Conservation (phyloP, 2,329 filamentous ascomycete species). For the Daldinia eschscholtzii region DNA sequence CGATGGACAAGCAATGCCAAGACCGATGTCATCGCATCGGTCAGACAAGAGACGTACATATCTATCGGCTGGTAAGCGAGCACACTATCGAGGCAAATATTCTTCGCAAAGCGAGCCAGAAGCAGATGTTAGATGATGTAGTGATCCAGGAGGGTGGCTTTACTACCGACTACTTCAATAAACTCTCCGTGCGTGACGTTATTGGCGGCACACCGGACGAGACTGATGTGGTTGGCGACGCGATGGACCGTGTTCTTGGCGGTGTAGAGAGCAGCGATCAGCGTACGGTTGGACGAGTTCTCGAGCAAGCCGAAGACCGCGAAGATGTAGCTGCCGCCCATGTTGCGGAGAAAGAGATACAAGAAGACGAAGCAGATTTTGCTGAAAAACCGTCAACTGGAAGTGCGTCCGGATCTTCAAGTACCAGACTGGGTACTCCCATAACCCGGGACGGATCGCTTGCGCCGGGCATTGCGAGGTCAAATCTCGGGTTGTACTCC, state of each 20-base stretch:
- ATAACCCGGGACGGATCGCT: constrained; percentile 54
- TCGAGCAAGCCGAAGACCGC: constrained; percentile 91
- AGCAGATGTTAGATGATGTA: constrained; percentile 96
- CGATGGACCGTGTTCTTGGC: constrained; percentile 88
- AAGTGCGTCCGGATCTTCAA: constrained; percentile 63
- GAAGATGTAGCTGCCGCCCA: constrained; percentile 92
- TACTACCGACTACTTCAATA: constrained; percentile 95
- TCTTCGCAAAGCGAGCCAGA: constrained; percentile 94
- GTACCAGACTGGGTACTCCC: constrained; percentile 65
- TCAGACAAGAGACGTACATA: constrained; percentile 96
- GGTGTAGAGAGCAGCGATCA: constrained; percentile 71
- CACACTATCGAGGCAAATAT: constrained; percentile 99
- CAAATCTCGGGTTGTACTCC: constrained; percentile 56
- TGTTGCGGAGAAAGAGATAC: constrained; percentile 88
- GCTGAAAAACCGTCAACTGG: constrained; percentile 69
- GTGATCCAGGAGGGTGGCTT: constrained; percentile 99
- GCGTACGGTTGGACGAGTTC: constrained; percentile 74
- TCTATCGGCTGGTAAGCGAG: constrained; percentile 93
- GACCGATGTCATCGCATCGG: constrained; percentile 97
- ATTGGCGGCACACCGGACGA: constrained; percentile 71
- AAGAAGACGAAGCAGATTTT: constrained; percentile 88
- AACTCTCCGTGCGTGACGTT: constrained; percentile 76
- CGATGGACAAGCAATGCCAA: constrained; percentile 99
- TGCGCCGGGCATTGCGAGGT: constrained; percentile 50
- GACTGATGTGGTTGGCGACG: constrained; percentile 65